Base-by-base conservation (phyloP, 345 rosid genomes). In the Reutealis trisperma region DNA sequence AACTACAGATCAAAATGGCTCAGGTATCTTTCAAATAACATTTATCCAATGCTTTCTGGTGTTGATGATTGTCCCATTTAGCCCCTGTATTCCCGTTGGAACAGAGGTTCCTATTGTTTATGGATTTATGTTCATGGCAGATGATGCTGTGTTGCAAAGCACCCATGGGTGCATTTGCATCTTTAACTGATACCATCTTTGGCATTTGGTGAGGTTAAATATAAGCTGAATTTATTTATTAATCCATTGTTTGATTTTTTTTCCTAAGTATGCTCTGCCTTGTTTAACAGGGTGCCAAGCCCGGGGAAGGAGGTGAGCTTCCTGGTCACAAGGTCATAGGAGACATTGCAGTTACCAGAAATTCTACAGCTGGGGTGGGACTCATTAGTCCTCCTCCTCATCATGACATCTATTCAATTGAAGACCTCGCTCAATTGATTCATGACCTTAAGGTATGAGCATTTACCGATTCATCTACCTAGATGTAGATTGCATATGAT, bases 281-380 rank as follows among this genome's bases (percentile, higher is more conserved):
- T 78, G 71, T 63, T 75, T 78, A 63, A 51, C 85, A 96, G 99
- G 99, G 99, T 61, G 99, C 99, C 65, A 96, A 96, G 86, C 99
- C 99, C 63, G 99, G 99, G 75, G 99, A 96, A 91, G 99, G 99
- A 74, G 99, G 99, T 66, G 99, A 96, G 81, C 98, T 96, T 81
- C 99, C 99, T 44, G 99, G 99, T 72, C 98, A 96, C 86, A 96
- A 96, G 86, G 99, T 96, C 64, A 91, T 94, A 51, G 99, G 98
- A 73, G 99, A 96, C 82, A 96, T 96, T 74, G 99, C 99, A 72
- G 87, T 92, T 61, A 96, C 99, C 47, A 87, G 99, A 81, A 89
- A 96, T 63, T 96, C 99, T 67, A 96, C 98, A 6, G 98, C 98
- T 32, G 99, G 99, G 57, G 99, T 96, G 75, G 99, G 99, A 42